Evolutionary conservation across 768 basidiomycete genomes (phyloP), one percentile per base, ranked within the genome.

Genomic region (Boletus fagicola): DNA sequence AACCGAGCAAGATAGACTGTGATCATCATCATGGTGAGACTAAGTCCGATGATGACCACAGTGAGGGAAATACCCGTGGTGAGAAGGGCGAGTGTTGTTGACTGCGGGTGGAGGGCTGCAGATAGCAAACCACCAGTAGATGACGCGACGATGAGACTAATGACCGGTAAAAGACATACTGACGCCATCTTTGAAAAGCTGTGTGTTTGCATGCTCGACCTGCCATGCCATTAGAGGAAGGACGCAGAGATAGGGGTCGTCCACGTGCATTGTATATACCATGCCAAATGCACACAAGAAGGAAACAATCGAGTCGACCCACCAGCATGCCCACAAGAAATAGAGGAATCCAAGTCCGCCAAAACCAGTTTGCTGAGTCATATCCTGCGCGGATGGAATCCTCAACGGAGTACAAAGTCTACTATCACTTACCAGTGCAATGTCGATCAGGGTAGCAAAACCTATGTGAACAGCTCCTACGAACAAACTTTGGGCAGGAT

Each of bases 121-220:
- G 79, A 72, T 30, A 84, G 59, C 47, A 83, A 66, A 20, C 77
- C 78, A 10, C 83, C 82, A 0, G 79, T 73, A 4, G 82, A 77
- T 4, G 81, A 78, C 20, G 79, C 77, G 69, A 85, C 83, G 57
- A 84, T 70, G 24, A 79, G 77, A 2, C 82, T 71, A 22, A 85
- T 78, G 38, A 80, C 74, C 11, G 82, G 82, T 12, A 82, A 74
- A 10, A 83, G 75, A 80, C 80, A 82, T 2, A 76, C 70, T 7
- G 78, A 73, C 0, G 77, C 74, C 66, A 81, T 73, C 16, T 72
- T 72, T 24, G 75, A 63, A 40, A 77, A 49, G 1, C 71, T 62
- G 42, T 83, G 80, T 13, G 70, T 67, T 40, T 82, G 81, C 4
- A 72, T 58, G 30, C 68, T 74, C 39, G 79, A 77, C 80, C 80